Evolutionary conservation across 148 eudicot species (phyloP), one percentile per base, ranked within the genome.

Genomic region (Vaccinium corymbosum): DNA sequence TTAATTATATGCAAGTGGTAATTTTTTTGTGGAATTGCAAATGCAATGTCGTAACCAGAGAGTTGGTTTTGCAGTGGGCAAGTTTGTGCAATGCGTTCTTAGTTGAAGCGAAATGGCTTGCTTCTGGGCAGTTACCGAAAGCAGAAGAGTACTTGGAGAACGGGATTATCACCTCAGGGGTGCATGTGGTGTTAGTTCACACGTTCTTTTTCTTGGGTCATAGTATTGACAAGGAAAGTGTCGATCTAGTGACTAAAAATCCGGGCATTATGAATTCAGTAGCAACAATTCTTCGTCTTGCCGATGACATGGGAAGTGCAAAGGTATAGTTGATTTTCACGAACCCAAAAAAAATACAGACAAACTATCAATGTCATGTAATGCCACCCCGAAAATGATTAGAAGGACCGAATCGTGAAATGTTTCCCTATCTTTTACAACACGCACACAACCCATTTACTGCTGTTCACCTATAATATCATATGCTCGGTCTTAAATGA

Each of bases 201-300:
- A 17, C 88, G 72, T 92, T 90, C 81, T 89, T 81, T 71, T 88
- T 95, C 13, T 84, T 93, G 74, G 95, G 95, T 32, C 89, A 86
- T 57, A 89, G 84, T n/a, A 20, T 35, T 9, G 82, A 78, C 77
- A 19, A 79, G 6, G 46, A 77, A 38, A 64, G 35, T 38, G 38
- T 64, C 15, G 50, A 74, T 52, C 55, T 66, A 35, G 25, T 88
- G 42, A 73, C 84, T 49, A 81, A 79, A 6, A 82, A 70, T 77
- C 82, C 88, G 3, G 22, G 50, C 14, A 88, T 93, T 48, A 82
- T 82, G 12, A 81, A 90, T 17, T 88, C 85, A 16, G 49, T 80
- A 7, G 97, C 92, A 16, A 87, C 89, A 52, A 91, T 95, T 84
- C 88, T 91, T 83, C 94, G 97, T 9, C 94, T 94, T 83, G 92